Base-by-base conservation (phyloP, 2,329 filamentous ascomycete species). In the Paracorniculantispora psalliotae region DNA sequence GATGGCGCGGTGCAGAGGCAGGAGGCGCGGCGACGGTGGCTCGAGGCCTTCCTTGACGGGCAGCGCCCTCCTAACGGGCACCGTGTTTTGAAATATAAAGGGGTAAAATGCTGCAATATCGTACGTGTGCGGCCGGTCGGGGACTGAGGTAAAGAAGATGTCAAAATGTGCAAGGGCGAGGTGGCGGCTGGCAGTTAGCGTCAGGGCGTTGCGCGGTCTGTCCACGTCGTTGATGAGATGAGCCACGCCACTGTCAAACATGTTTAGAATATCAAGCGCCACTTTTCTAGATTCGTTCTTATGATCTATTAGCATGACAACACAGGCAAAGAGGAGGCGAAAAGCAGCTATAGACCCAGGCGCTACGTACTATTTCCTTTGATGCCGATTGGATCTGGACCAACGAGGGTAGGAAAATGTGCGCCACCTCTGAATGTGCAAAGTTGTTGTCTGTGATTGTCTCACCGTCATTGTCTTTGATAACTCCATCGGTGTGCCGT, bases 201-300 rank as follows among this genome's bases (percentile, higher is more conserved):
- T 62, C 3, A 67, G 30, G 19, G 74, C 73, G 63, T 79, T 78
- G 25, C 64, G 62, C 25, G 73, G 72, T 50, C 69, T 68, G 62
- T 78, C 73, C 28, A 61, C 56, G 51, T 73, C 74, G 46, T 75
- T 67, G 51, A 77, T 75, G 1, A 75, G 55, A 63, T 71, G 64
- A 10, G 65, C 65, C 37, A 71, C 65, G 26, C 68, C 70, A 33
- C 52, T 63, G 59, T 77, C 73, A 59, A 78, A 76, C 73, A 77
- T 77, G 28, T 76, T 73, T 2, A 77, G 69, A 41, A 77, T 71
- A 19, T 65, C 63, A 10, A 77, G 64, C 8, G 72, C 70, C 0
- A 68, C 66, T 66, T 71, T 59, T 61, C 72, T 71, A n/a, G 67
- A 67, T 35, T 53, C 21, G 41, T 63, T 50, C 64, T 67, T n/a